Evolutionary conservation across 164 flowering plant genomes (phyloP), one percentile per base, ranked within the genome.

Genomic region (Umbellularia californica): DNA sequence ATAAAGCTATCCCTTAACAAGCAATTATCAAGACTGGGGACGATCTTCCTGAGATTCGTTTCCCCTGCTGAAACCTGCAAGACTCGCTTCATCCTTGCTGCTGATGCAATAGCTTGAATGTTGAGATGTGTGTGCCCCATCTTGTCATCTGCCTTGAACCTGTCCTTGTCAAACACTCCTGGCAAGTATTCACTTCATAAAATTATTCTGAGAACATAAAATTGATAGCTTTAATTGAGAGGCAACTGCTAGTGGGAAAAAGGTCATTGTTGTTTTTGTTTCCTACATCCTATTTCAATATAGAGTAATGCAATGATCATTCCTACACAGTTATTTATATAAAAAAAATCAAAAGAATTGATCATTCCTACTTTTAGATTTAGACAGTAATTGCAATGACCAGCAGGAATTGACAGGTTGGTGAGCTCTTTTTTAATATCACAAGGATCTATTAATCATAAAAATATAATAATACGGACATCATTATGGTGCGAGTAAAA

Each of bases 101-200:
- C 85, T 0, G 90, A 83, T 52, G 83, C 84, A 25, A 93, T 79
- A 0, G 93, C 90, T 68, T 87, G 97, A 69, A 93, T 88, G 83
- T 76, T 86, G 47, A 93, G 70, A 67, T 84, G 77, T 22, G 98
- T 90, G 58, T 80, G 80, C 30, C 98, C 98, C 98, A 93, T 92
- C 85, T 93, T 83, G 82, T 93, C 98, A 79, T 91, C 98, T 24
- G 97, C 78, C 87, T 93, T 93, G 83, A 93, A 89, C 11, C 85
- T 82, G 80, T 93, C 98, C 84, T 86, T 92, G 75, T 93, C 97
- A 52, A 89, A 90, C 71, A 93, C 98, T 90, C 92, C 98, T 93
- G 85, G n/a, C 28, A 66, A 28, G n/a, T 30, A 66, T 13, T 30
- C 41, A 66, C 28, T 66, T 66, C 47, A 27, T 27, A 15, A 30